Conservation (phyloP, 768 basidiomycete genomes). For the Rhodosporidiobolus odoratus region DNA sequence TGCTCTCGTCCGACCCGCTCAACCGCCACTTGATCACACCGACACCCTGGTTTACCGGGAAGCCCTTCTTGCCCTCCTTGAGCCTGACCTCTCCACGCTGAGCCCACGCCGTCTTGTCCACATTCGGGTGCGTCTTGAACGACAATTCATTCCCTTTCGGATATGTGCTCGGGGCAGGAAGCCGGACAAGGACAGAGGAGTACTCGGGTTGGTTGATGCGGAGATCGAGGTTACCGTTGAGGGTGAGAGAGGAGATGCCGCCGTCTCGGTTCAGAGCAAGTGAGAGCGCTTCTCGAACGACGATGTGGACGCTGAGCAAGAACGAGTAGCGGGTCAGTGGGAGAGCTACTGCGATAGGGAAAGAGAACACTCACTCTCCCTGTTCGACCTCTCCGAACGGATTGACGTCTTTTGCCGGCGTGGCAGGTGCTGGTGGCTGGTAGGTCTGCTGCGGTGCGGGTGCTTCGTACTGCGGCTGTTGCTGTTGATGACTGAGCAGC, state of each 20-base stretch:
- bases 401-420: conserved; percentile 45
- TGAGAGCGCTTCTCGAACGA: conserved; percentile 75
- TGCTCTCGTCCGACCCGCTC: conserved; percentile 80
- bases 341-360: background rate
- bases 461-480: conserved; percentile 38
- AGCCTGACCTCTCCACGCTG: conserved; percentile 66
- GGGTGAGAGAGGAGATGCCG: conserved; percentile 79
- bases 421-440: conserved; percentile 47
- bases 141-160: conserved; percentile 60
- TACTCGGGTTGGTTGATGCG: conserved; percentile 70
- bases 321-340: background rate
- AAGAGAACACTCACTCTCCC: conserved; percentile 58
- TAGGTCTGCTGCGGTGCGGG: conserved; percentile 31
- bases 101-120: conserved; percentile 73
- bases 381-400: conserved; percentile 65
- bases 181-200: conserved; percentile 64
- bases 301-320: conserved; percentile 69
- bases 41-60: conserved; percentile 77
- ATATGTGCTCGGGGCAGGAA: conserved; percentile 58
- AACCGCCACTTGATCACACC: conserved; percentile 91
- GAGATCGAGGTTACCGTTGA: conserved; percentile 92
- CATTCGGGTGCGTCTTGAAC: conserved; percentile 95
- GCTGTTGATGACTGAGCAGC: conserved; percentile 19
- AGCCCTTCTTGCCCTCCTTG: conserved; percentile 73
- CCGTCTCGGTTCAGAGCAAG: conserved; percentile 82